Conservation (phyloP, 2,329 filamentous ascomycete species). For the Scytalidium lignicola region DNA sequence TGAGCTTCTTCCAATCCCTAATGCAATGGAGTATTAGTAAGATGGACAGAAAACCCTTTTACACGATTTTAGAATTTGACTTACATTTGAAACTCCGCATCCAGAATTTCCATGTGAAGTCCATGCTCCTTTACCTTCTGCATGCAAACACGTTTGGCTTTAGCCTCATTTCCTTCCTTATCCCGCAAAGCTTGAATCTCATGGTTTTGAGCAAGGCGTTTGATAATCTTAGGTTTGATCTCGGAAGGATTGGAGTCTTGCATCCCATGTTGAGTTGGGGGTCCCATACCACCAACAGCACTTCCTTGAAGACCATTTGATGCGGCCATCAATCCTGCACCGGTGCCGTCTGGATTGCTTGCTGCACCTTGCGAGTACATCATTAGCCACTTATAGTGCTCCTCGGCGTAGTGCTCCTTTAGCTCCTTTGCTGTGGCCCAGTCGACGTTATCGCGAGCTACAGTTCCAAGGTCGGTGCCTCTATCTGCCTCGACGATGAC, state of each 20-base stretch:
- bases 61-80: slow-evolving; percentile 34
- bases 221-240: slow-evolving; percentile 94
- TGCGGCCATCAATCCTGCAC: slow-evolving; percentile 58
- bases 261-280: slow-evolving; percentile 66
- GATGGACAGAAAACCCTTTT: neutral
- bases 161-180: slow-evolving; percentile 96
- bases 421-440: slow-evolving; percentile 82
- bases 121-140: slow-evolving; percentile 94
- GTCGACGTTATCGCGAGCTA: slow-evolving; percentile 81
- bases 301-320: slow-evolving; percentile 61
- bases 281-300: slow-evolving; percentile 73
- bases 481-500: slow-evolving; percentile 98
- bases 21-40: slow-evolving; percentile 17
- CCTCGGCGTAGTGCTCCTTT: slow-evolving; percentile 87
- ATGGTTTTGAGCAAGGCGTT: slow-evolving; percentile 84
- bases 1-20: slow-evolving; percentile 98
- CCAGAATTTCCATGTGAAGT: slow-evolving; percentile 96
- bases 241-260: slow-evolving; percentile 69
- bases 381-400: slow-evolving; percentile 98
- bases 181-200: slow-evolving; percentile 86
- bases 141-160: slow-evolving; percentile 93
- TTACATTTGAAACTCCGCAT: slow-evolving; percentile 98
- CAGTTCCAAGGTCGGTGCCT: slow-evolving; percentile 90
- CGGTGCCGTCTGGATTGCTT: slow-evolving; percentile 54
- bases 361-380: slow-evolving; percentile 87